Percentiles rank a stretch among this genome's conserved stretches.
Conservation (phyloP, 495 filamentous ascomycete species). For the Cercophora samala region DNA sequence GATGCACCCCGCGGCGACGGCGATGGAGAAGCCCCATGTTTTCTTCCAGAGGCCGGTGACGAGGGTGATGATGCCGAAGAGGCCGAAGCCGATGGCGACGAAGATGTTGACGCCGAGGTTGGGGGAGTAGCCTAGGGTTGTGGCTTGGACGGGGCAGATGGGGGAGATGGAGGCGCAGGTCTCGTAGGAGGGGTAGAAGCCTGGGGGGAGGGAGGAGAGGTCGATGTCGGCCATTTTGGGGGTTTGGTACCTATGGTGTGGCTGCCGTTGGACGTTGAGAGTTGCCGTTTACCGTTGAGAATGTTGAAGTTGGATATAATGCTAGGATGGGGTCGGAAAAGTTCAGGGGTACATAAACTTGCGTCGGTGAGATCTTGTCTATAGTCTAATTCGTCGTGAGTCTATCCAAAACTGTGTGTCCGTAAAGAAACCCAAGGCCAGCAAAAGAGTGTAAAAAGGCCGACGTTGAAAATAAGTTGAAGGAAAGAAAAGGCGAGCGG, state of each 20-base stretch:
- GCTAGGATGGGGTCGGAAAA: no score
- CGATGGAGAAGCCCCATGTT: constrained; percentile 61
- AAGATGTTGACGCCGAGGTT: constrained; percentile 61
- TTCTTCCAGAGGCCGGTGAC: constrained; percentile 55
- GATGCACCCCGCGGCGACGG: constrained; percentile 48
- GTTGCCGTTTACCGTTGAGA: no score
- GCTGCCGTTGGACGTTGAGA: background rate
- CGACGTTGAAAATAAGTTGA: background rate
- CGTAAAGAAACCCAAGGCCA: background rate
- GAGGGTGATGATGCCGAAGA: constrained; percentile 48
- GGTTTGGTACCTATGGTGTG: background rate
- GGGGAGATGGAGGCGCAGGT: constrained; percentile 48
- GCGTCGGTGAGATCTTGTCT: no score
- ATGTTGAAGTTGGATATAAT: no score
- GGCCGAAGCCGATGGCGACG: constrained; percentile 54
- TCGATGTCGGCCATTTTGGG: background rate
- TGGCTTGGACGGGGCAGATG: constrained; percentile 55
- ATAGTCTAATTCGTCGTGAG: background rate
- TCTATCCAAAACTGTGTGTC: background rate
- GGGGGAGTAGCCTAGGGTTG: constrained; percentile 67
- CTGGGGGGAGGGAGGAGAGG: constrained; percentile 10
- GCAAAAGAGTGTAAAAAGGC: background rate
- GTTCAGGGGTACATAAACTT: no score
- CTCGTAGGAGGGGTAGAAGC: constrained; percentile 30
- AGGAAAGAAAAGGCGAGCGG: background rate